phyloP scores from a whole-genome alignment of 192 early-diverging fungal species.

The Coemansia sp. region DNA sequence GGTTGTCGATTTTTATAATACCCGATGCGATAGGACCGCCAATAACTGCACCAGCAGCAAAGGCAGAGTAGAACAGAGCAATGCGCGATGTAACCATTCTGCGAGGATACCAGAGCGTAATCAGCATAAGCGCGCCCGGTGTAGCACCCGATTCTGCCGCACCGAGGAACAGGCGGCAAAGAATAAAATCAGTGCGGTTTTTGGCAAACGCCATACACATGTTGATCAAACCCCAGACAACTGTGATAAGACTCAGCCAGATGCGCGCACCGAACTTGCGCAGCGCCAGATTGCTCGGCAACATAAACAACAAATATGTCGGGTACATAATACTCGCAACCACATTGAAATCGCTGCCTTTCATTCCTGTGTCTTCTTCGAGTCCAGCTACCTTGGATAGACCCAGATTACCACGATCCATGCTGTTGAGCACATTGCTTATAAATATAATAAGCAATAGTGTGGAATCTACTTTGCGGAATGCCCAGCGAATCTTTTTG shows the following conservation, averaged over 20 bases:
- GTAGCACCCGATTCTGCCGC: conserved; percentile 40
- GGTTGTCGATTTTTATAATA: conserved; percentile 26
- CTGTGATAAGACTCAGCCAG: conserved; percentile 42
- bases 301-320: conserved; percentile 39
- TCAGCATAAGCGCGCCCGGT: conserved; percentile 40
- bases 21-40: conserved; percentile 40
- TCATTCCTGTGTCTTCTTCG: conserved; percentile 24
- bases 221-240: conserved; percentile 37
- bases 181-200: conserved; percentile 21
- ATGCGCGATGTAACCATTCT: conserved; percentile 39
- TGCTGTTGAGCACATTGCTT: conserved; percentile 42
- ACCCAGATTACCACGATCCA: conserved; percentile 44
- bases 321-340: conserved; percentile 44
- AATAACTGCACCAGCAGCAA: conserved; percentile 31
- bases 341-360: conserved; percentile 39
- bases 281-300: conserved; percentile 39
- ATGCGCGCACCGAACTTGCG: conserved; percentile 37
- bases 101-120: conserved; percentile 45
- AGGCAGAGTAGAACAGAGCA: conserved; percentile 41
- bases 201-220: conserved; percentile 51
- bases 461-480: conserved; percentile 37
- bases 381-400: conserved; percentile 32
- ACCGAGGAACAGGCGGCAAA: conserved; percentile 38
- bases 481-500: conserved; percentile 29
- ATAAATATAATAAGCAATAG: conserved; percentile 34